Evolutionary conservation across 1,139 yeast species (phyloP), one percentile per base, ranked within the genome.

Genomic region (Candida mesenterica): DNA sequence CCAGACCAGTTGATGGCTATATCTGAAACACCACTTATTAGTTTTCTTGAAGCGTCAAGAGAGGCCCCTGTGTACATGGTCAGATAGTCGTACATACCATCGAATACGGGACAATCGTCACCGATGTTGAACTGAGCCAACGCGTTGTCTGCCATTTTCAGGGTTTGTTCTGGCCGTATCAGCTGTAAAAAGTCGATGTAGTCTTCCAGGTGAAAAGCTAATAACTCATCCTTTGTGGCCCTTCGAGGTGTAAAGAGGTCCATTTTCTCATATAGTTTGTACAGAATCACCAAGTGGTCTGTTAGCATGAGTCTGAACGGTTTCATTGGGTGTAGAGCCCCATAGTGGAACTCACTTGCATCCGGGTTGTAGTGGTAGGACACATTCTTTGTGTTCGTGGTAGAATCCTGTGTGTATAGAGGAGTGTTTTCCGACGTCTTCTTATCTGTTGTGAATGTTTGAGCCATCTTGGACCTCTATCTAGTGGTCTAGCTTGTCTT

Each of bases 1-100:
- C 98, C 98, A 12, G 95, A 83, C 92, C 96, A 92, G 59, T 92
- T 92, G 48, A 92, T 88, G 24, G 98, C 98, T 39, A 92, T 87
- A 56, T 92, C 98, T 36, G 95, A 82, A 62, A 87, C 89, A 4
- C 90, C 89, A 42, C 82, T 75, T 27, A 85, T 79, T 42, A 92
- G 71, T 57, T 90, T 85, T 15, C 95, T 75, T 12, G 95, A 79
- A 2, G 97, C 98, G 60, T 92, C 97, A 54, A 92, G 65, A 2
- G 95, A 83, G 2, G 96, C 96, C 17, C 97, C 97, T 1, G 97
- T 83, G 46, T 90, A 88, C 12, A 88, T 79, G 8, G 87, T 68
- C 40, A 90, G 82, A 57, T 89, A 90, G 48, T 89, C 95, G 58
- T 83, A 92, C 55, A 92, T 73, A 5, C 97, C 97, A 52, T 90